A percentile compares a stretch with the other conserved stretches of the same genome.
Conservation (phyloP, 108 stramenopile genomes). For the Nitzschia putrida region DNA sequence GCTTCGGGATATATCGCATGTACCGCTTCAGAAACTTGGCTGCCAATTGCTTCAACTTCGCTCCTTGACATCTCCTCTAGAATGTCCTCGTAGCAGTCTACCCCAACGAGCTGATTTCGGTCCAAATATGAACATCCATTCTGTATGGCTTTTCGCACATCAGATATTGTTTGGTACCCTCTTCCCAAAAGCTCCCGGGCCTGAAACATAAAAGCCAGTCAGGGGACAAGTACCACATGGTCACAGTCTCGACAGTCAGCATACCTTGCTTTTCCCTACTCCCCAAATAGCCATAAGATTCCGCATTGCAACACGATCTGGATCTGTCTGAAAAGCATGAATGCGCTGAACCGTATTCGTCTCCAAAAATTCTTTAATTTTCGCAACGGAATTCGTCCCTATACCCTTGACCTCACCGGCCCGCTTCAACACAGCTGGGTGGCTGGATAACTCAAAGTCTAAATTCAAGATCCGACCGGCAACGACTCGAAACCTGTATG, state of each 20-base stretch:
- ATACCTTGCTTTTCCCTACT: conserved; percentile 37
- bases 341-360: conserved; percentile 20
- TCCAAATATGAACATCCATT: conserved; percentile 22
- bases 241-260: neutral
- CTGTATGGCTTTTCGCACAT: conserved; percentile 32
- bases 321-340: conserved; percentile 32
- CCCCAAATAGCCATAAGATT: conserved; percentile 62
- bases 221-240: neutral
- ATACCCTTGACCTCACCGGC: conserved; percentile 41
- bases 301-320: conserved; percentile 40
- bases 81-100: conserved; percentile 65
- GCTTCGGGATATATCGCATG: conserved; percentile 34
- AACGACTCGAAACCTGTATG: conserved; percentile 42
- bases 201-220: neutral
- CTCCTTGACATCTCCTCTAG: conserved; percentile 43
- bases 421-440: conserved; percentile 18
- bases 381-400: conserved; percentile 33
- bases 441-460: conserved; percentile 48
- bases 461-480: conserved; percentile 45
- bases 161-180: conserved; percentile 33
- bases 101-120: conserved; percentile 50
- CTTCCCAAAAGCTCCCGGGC: conserved; percentile 34
- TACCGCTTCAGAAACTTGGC: conserved; percentile 28
- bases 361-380: conserved; percentile 36
- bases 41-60: conserved; percentile 48